Conservation (phyloP, 805 yeast species). For the Pichia occidentalis region DNA sequence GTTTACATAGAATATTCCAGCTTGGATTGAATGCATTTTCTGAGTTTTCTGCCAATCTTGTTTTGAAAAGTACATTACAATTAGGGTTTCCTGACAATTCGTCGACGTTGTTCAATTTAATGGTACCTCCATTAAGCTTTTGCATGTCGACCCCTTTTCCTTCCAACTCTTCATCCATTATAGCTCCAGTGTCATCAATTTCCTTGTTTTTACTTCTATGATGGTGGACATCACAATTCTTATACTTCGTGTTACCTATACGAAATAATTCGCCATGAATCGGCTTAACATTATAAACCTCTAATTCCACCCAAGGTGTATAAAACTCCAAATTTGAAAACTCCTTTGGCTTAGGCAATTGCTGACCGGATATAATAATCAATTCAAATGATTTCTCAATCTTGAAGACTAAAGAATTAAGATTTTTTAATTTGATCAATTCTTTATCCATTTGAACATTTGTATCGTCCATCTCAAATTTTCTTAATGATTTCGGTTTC, state of each 20-base stretch:
- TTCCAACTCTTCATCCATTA: neutral
- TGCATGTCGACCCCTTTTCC: neutral
- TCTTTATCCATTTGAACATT: conserved; percentile 1
- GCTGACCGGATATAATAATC: conserved; percentile 72
- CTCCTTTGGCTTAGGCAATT: conserved; percentile 65
- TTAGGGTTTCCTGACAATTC: neutral
- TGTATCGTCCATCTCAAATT: neutral
- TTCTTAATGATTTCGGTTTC: conserved; percentile 48
- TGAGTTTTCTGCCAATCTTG: conserved; percentile 30
- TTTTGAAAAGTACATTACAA: conserved; percentile 22
- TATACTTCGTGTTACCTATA: too few relatives aligned
- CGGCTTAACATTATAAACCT: conserved; percentile 42
- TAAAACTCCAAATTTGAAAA: conserved; percentile 31
- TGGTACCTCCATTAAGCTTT: conserved; percentile 4
- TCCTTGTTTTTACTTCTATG: too few relatives aligned
- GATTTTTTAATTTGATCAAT: neutral
- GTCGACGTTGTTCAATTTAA: conserved; percentile 10
- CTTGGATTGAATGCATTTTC: conserved; percentile 84
- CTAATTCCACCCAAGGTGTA: conserved; percentile 59
- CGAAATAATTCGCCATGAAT: conserved; percentile 12
- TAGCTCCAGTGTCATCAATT: too few relatives aligned
- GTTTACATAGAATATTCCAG: conserved; percentile 59
- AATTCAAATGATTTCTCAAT: conserved; percentile 30
- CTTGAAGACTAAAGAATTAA: conserved; percentile 11
- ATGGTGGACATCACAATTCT: too few relatives aligned